These are phyloP conservation scores for Cytospora chrysosperma DNA, from an alignment of 2,329 filamentous ascomycete genomes.

Conservation along the genomic window DNA sequence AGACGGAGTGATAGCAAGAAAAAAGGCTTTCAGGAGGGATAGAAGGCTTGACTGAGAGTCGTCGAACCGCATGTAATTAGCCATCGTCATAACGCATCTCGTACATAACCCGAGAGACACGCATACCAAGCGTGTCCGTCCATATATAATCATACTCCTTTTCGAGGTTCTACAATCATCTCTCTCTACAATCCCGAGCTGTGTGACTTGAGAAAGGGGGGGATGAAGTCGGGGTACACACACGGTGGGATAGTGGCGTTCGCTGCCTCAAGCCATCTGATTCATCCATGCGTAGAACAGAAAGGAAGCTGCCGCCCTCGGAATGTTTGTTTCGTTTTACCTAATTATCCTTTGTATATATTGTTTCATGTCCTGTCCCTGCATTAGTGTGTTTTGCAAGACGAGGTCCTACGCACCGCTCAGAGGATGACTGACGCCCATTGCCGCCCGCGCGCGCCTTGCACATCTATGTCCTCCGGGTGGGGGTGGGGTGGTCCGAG, in stretches of 20 bases:
- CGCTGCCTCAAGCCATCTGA: not conserved
- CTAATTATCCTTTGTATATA: not conserved
- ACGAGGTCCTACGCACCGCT: not conserved
- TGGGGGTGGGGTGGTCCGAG: too few species aligned
- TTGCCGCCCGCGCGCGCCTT: too few species aligned
- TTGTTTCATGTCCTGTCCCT: not conserved
- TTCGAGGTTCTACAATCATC: not conserved
- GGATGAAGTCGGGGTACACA: not conserved
- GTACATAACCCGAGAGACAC: conserved; percentile 12
- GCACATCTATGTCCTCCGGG: too few species aligned
- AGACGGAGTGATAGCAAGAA: conserved; percentile 1
- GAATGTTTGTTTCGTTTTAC: not conserved
- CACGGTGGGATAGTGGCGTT: not conserved
- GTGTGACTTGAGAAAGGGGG: not conserved
- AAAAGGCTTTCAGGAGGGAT: conserved; percentile 9
- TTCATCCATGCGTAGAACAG: not conserved
- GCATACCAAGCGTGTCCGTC: not conserved
- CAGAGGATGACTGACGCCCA: not conserved
- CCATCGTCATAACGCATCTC: conserved; percentile 4
- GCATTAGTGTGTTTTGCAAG: not conserved
- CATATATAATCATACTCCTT: conserved; percentile 12
- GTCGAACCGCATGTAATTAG: conserved; percentile 12
- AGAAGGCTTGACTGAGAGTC: not conserved
- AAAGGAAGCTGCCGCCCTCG: not conserved
- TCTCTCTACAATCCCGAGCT: not conserved